Conservation (phyloP, 2,329 filamentous ascomycete species). For the Ascochyta fabae region DNA sequence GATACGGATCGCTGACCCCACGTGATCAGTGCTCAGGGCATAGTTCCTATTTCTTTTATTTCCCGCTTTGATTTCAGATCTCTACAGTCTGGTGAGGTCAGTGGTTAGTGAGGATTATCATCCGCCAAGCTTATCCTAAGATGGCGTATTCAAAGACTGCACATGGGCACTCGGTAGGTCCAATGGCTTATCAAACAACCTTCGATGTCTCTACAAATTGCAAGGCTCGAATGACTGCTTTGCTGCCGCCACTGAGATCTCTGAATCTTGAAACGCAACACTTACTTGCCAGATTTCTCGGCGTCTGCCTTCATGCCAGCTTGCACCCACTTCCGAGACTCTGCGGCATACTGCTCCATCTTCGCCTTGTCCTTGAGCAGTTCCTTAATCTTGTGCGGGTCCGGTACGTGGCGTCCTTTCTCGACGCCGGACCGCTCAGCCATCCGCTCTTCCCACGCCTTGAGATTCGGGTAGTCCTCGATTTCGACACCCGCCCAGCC, state of each 20-base stretch:
- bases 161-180: not conserved
- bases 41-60: not conserved
- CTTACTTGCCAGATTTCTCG: conserved; percentile 41
- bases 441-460: conserved; percentile 78
- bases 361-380: conserved; percentile 63
- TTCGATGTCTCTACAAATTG: not conserved
- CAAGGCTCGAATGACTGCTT: not conserved
- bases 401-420: conserved; percentile 76
- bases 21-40: not conserved
- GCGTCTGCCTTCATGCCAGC: conserved; percentile 70
- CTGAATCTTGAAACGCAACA: conserved; percentile 4
- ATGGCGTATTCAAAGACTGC: not conserved
- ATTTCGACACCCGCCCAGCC: conserved; percentile 71
- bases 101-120: not conserved
- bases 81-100: conserved; percentile 1
- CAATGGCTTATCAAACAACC: not conserved
- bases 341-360: conserved; percentile 62
- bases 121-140: not conserved
- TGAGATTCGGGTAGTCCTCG: conserved; percentile 75
- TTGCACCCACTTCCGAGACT: conserved; percentile 69
- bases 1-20: not conserved
- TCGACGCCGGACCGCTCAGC: conserved; percentile 72
- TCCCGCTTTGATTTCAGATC: not conserved
- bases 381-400: conserved; percentile 66
- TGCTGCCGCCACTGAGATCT: not conserved